Evolutionary conservation across 192 early-diverging fungal species (phyloP).

Genomic region (Backusella liffmaniae): DNA sequence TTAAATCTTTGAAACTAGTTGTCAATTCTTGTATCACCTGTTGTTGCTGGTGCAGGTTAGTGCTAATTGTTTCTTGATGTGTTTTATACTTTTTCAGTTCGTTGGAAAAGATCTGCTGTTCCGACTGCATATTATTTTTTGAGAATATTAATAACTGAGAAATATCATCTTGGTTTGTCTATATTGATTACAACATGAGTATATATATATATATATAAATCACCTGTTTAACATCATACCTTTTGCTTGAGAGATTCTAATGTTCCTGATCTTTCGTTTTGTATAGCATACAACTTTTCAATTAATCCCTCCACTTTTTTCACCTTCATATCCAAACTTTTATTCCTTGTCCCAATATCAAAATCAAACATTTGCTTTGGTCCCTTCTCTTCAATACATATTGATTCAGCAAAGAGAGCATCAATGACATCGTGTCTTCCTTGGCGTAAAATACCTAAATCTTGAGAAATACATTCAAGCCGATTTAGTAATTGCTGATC

Average conservation of each 20-base stretch:
- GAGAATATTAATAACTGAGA: neutral
- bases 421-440: neutral
- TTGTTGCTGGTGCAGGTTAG: neutral
- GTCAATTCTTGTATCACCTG: neutral
- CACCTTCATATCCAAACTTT: neutral
- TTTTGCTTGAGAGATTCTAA: neutral
- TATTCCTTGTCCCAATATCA: neutral
- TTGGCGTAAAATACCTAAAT: constrained; percentile 44
- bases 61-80: neutral
- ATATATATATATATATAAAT: neutral
- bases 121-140: neutral
- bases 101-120: neutral
- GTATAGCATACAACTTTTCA: constrained; percentile 1
- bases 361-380: neutral
- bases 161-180: neutral
- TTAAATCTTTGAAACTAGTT: neutral
- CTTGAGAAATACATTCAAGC: constrained; percentile 42
- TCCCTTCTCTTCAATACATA: neutral
- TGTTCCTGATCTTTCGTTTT: neutral
- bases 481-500: constrained; percentile 44
- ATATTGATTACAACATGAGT: neutral
- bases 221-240: neutral
- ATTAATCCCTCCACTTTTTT: neutral
- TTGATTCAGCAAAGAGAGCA: neutral
- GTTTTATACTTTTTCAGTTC: neutral